Evolutionary conservation across 768 basidiomycete genomes (phyloP), one percentile per base, ranked within the genome.

Genomic region (Calocera viscosa): DNA sequence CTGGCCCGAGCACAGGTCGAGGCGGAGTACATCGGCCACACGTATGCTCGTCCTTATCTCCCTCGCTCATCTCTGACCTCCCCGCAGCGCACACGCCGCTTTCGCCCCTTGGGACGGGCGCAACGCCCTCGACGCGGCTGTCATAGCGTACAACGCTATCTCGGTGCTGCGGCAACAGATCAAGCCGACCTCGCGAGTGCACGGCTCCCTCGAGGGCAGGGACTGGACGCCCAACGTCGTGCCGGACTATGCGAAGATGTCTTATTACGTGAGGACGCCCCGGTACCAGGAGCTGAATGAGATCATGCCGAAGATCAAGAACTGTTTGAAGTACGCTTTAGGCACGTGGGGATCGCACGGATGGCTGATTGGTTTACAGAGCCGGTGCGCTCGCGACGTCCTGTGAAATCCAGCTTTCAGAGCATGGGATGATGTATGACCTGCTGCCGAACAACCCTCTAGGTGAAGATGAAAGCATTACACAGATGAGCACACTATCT

Each of bases 211-310:
- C 14, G 53, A 60, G 30, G 53, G 53, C 11, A 60, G 30, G 53
- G 53, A 60, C 53, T 60, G 53, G 53, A 60, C 53, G 53, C 53
- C 53, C 2, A 60, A 60, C 19, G 91, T 94, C 63, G 73, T 75
- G 63, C 91, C 91, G 0, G 90, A 91, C 73, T 86, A 90, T 72
- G 80, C 89, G 1, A 69, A 70, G 70, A 84, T 90, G 77, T 87
- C 85, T 3, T 93, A 85, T 77, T 85, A 84, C 69, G 83, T 91
- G 2, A 87, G 91, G 24, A 88, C 88, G 0, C 86, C 88, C 2
- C 83, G 83, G 0, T 80, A 82, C 33, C 80, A 81, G 10, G 88
- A 89, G 70, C 81, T 86, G 53, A 72, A 84, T 64, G 81, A 79
- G 17, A 81, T 85, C 0, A 74, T 81, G 26, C 80, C 83, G 67